phyloP scores from a whole-genome alignment of 2,329 filamentous ascomycete genomes.

The Nemania sp. region DNA sequence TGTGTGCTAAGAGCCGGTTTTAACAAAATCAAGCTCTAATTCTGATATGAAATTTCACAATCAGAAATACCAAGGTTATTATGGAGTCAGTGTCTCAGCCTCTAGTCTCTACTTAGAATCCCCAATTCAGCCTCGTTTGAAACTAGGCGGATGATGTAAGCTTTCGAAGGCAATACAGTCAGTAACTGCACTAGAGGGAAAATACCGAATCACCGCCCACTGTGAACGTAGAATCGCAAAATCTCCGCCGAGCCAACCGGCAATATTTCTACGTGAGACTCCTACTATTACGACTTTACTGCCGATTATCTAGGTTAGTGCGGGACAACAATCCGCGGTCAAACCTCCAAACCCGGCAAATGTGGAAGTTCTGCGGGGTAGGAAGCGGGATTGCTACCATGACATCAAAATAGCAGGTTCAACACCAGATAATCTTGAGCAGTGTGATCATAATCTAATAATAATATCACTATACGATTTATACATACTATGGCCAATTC shows the following conservation, averaged over 20 bases:
- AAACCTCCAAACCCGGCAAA: conserved; percentile 20
- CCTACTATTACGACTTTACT: background rate
- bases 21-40: no score
- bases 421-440: no score
- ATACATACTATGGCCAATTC: conserved; percentile 14
- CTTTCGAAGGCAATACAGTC: no score
- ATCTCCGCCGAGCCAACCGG: background rate
- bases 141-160: no score
- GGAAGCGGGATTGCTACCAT: background rate
- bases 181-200: background rate
- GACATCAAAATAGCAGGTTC: background rate
- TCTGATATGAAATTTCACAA: no score
- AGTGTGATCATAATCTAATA: no score
- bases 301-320: conserved; percentile 13
- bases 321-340: conserved; percentile 3
- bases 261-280: background rate
- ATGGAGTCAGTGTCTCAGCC: no score
- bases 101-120: no score
- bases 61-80: no score
- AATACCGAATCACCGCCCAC: background rate
- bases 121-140: no score
- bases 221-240: background rate
- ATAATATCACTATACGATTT: no score
- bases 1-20: no score
- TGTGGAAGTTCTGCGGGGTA: conserved; percentile 17